Conservation (phyloP, 2,329 filamentous ascomycete species). For the Fusarium haematococcum region DNA sequence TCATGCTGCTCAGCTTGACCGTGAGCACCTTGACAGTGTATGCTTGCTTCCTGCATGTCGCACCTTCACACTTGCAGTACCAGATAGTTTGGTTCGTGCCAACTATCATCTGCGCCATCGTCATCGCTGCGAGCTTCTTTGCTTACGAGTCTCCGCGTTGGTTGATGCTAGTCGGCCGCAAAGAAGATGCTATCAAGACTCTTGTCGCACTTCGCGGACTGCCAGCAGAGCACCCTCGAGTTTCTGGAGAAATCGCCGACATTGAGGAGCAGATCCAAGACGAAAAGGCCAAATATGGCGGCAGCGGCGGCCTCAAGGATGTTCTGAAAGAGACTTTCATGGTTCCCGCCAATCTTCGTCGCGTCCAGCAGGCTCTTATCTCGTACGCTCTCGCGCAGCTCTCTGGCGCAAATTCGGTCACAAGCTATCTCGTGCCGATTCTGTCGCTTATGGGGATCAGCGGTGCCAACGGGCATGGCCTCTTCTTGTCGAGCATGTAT, state of each 20-base stretch:
- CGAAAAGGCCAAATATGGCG: conserved; percentile 21
- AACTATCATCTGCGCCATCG: conserved; percentile 39
- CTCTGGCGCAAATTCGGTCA: conserved; percentile 58
- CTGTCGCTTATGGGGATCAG: conserved; percentile 46
- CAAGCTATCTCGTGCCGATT: conserved; percentile 57
- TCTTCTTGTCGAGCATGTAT: conserved; percentile 58
- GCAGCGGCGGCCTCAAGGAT: conserved; percentile 20
- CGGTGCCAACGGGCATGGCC: conserved; percentile 43
- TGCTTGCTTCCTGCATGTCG: conserved; percentile 42
- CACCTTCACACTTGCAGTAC: conserved; percentile 39
- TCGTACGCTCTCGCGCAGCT: conserved; percentile 56
- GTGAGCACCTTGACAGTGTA: conserved; percentile 50
- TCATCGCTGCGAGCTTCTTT: conserved; percentile 48
- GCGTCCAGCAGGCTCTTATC: conserved; percentile 53
- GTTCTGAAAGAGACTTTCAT: conserved; percentile 53
- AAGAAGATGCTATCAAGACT: conserved; percentile 39
- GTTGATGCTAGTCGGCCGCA: conserved; percentile 48
- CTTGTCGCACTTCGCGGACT: conserved; percentile 43
- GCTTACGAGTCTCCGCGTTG: conserved; percentile 52
- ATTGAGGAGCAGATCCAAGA: conserved; percentile 42
- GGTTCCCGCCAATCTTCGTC: conserved; percentile 52
- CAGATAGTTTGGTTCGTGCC: conserved; percentile 45
- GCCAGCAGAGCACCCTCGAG: conserved; percentile 40
- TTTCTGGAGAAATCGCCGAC: conserved; percentile 43
- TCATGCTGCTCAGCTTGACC: conserved; percentile 50